phyloP scores from a whole-genome alignment of 2,329 filamentous ascomycete genomes.

The Fusarium incarnatum region DNA sequence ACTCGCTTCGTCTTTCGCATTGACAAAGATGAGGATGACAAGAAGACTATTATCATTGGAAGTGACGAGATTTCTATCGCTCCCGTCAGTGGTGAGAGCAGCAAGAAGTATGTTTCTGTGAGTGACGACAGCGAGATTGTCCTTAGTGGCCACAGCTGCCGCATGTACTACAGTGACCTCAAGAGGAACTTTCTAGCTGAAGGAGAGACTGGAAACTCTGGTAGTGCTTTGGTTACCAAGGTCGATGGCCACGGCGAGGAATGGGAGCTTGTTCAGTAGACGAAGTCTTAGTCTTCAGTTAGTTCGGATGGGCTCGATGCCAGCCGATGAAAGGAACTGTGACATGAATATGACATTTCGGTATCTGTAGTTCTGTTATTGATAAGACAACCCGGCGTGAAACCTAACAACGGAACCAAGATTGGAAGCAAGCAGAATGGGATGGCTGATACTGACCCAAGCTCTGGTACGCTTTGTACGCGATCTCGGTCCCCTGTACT shows the following conservation, averaged over 20 bases:
- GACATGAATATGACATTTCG: too few relatives aligned
- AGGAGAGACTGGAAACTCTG: neutral
- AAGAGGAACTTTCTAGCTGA: slow-evolving; percentile 11
- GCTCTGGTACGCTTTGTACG: too few relatives aligned
- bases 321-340: too few relatives aligned
- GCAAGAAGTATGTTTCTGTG: slow-evolving; percentile 4
- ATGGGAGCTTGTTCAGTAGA: neutral
- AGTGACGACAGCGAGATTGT: neutral
- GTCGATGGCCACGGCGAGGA: neutral
- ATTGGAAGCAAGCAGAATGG: too few relatives aligned
- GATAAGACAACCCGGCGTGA: too few relatives aligned
- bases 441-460: too few relatives aligned
- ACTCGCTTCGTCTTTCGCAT: slow-evolving; percentile 7
- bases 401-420: too few relatives aligned
- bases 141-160: neutral
- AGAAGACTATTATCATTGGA: neutral
- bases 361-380: too few relatives aligned
- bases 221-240: neutral
- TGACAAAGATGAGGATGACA: neutral
- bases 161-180: slow-evolving; percentile 7
- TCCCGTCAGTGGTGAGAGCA: neutral
- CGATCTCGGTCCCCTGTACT: too few relatives aligned
- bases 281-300: too few relatives aligned
- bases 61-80: neutral
- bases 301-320: too few relatives aligned